Percentiles rank a stretch among this genome's conserved stretches.
These are phyloP conservation scores for Paramecium tetraurelia DNA, from an alignment of 73 alveolate species.

Conservation along the genomic window DNA sequence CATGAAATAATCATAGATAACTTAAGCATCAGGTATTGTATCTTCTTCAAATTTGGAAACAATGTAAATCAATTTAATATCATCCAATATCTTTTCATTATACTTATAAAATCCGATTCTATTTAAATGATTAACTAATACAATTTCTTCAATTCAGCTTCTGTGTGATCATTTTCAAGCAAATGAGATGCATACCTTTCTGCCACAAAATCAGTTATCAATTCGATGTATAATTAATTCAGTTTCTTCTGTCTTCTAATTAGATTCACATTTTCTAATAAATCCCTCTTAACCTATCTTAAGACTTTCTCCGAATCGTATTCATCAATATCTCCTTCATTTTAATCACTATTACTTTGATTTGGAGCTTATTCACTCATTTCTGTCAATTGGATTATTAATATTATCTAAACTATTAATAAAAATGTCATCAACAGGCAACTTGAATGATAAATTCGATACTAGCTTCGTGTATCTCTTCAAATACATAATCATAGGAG, in stretches of 20 bases:
- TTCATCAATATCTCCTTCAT: slow-evolving; percentile 28
- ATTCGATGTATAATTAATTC: slow-evolving; percentile 19
- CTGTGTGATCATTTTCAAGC: slow-evolving; percentile 28
- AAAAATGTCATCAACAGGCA: background rate
- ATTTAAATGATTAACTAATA: background rate
- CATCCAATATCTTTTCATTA: slow-evolving; percentile 52
- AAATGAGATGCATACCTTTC: slow-evolving; percentile 47
- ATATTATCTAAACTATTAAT: background rate
- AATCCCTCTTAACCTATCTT: slow-evolving; percentile 51
- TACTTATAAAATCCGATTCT: slow-evolving; percentile 11
- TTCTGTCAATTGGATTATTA: background rate
- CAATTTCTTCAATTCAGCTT: slow-evolving; percentile 10
- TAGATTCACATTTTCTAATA: slow-evolving; percentile 49
- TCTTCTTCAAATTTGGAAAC: slow-evolving; percentile 56
- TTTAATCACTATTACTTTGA: background rate
- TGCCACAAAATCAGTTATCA: slow-evolving; percentile 24
- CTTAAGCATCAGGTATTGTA: background rate
- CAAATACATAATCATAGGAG: slow-evolving; percentile 86
- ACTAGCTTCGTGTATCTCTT: slow-evolving; percentile 72
- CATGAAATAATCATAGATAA: slow-evolving; percentile 56
- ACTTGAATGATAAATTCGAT: slow-evolving; percentile 15
- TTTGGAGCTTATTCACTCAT: background rate
- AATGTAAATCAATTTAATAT: slow-evolving; percentile 18
- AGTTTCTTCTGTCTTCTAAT: slow-evolving; percentile 37
- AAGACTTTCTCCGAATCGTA: slow-evolving; percentile 12